Conservation (phyloP, 768 basidiomycete genomes). For the Boletus rex-veris region DNA sequence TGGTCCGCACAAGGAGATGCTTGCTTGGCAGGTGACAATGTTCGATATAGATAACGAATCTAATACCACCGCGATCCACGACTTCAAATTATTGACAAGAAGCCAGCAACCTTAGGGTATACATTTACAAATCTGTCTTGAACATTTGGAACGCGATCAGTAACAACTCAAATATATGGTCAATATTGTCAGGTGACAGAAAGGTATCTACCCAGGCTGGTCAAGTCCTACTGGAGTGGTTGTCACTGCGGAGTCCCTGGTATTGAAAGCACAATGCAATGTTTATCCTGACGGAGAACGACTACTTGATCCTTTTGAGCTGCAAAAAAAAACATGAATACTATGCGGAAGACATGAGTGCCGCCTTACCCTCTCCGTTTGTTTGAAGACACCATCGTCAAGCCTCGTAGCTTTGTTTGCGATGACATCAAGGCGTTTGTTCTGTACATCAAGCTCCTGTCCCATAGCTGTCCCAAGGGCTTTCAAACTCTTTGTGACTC, state of each 20-base stretch:
- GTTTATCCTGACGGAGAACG: neutral
- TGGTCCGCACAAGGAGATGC: too few relatives aligned
- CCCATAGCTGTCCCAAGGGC: slow-evolving; percentile 79
- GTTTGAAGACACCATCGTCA: slow-evolving; percentile 73
- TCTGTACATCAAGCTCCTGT: slow-evolving; percentile 86
- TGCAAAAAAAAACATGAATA: slow-evolving; percentile 24
- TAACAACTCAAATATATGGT: neutral
- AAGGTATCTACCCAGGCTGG: slow-evolving; percentile 18
- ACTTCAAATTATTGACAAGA: too few relatives aligned
- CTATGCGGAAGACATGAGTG: slow-evolving; percentile 14
- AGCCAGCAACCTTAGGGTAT: neutral
- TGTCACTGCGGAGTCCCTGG: neutral
- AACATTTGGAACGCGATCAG: neutral
- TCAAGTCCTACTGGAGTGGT: neutral
- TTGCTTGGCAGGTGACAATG: too few relatives aligned
- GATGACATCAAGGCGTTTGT: slow-evolving; percentile 70
- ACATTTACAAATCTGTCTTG: neutral
- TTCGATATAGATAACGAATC: too few relatives aligned
- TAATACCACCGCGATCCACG: too few relatives aligned
- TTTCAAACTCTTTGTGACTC: slow-evolving; percentile 74
- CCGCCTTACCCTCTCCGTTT: slow-evolving; percentile 72
- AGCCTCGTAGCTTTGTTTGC: slow-evolving; percentile 73
- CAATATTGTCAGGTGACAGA: neutral
- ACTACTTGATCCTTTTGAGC: slow-evolving; percentile 61
- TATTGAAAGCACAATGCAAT: neutral